Percentiles rank a stretch among this genome's conserved stretches.
Conservation (phyloP, 305 asterid species). For the Fraxinus xanthoxyloides region DNA sequence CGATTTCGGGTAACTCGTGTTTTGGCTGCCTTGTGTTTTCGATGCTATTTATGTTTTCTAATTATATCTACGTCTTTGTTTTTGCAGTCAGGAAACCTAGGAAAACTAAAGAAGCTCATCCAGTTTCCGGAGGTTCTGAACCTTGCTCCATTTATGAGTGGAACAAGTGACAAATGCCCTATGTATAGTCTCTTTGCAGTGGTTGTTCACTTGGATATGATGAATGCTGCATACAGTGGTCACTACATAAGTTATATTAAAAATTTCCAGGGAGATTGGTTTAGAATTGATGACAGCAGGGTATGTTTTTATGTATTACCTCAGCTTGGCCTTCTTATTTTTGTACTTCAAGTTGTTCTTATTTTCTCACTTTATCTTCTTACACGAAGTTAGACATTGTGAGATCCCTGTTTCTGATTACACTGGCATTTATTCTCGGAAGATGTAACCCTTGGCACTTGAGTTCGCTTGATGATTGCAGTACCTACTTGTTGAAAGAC, state of each 20-base stretch:
- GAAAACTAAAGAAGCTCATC: slow-evolving; percentile 49
- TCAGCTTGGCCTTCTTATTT: background rate
- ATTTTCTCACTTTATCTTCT: background rate
- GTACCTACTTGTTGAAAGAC: background rate
- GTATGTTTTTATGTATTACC: slow-evolving; percentile 28
- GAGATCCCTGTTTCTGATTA: background rate
- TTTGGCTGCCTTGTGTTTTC: background rate
- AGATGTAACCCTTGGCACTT: background rate
- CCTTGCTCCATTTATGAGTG: slow-evolving; percentile 55
- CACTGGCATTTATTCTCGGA: background rate
- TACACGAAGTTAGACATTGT: background rate
- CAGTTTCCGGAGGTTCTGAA: slow-evolving; percentile 56
- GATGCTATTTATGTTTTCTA: slow-evolving; percentile 5
- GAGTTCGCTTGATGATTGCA: background rate
- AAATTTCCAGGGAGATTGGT: slow-evolving; percentile 50
- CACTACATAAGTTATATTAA: slow-evolving; percentile 61
- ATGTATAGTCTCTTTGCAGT: slow-evolving; percentile 50
- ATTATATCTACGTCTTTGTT: background rate
- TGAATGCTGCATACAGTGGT: slow-evolving; percentile 48
- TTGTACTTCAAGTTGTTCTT: background rate
- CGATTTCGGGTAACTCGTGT: slow-evolving; percentile 45
- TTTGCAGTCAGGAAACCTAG: slow-evolving; percentile 53
- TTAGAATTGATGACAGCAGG: slow-evolving; percentile 52
- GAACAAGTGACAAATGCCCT: slow-evolving; percentile 42
- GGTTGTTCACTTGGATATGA: slow-evolving; percentile 56